Evolutionary conservation across 192 early-diverging fungal species (phyloP), one percentile per base, ranked within the genome.

Genomic region (Coemansia sp.): DNA sequence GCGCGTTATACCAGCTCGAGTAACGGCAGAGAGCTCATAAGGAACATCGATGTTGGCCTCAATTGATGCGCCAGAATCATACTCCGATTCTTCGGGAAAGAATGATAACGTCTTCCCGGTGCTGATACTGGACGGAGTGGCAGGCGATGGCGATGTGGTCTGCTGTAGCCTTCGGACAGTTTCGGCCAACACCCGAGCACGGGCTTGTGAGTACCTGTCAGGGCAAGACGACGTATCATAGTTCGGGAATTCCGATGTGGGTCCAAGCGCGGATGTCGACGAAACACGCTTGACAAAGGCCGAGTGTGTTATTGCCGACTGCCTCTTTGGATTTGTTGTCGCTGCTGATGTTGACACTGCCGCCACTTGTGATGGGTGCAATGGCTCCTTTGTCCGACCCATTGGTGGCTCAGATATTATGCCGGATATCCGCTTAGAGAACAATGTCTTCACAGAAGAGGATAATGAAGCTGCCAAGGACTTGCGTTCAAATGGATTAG

Each of bases 61-160:
- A 12, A 41, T 43, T 12, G 34, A 55, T 12, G 43, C 61, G 33
- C 43, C 3, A 5, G 65, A 34, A 18, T 71, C 69, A 44, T 74
- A 70, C 66, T 81, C 79, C 33, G 64, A 65, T 29, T 76, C 79
- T 59, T 82, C 75, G 36, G 75, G 75, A 22, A 74, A 82, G 57
- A 69, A 82, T 5, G 80, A 73, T 47, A 82, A 57, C 2, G 80
- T 82, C 42, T 71, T 71, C 27, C 75, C 75, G 16, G 80, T 77
- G 68, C 60, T 52, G 24, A 77, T 74, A 59, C 80, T 82, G 3
- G 80, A 82, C 18, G 80, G 80, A 4, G 80, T 75, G 9, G 73
- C 47, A 2, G 80, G 80, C 9, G 71, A 63, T 43, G 66, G 67
- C 5, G 67, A 60, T 27, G 67, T 63, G 15, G 67, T 59, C 20